Evolutionary conservation across 1,284 basidiomycete species (phyloP).

Genomic region (Bothia castanella): DNA sequence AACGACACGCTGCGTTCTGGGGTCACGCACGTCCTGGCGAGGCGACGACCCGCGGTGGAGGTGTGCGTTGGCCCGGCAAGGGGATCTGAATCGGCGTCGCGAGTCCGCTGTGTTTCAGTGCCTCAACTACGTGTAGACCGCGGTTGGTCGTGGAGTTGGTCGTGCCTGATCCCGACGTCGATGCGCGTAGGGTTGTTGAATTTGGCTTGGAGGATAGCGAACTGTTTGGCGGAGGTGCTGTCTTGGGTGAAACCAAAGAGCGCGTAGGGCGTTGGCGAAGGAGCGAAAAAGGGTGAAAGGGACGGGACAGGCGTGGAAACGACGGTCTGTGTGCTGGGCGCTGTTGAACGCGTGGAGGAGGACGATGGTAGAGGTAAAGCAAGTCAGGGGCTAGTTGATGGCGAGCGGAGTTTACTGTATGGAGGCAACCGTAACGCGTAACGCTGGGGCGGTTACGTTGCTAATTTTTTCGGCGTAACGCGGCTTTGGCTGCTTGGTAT

Average conservation of each 20-base stretch:
- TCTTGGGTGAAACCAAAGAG: slow-evolving; percentile 36
- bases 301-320: slow-evolving; percentile 28
- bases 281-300: not conserved
- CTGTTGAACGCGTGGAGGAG: slow-evolving; percentile 26
- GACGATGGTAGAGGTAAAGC: slow-evolving; percentile 4
- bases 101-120: slow-evolving; percentile 12
- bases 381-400: slow-evolving; percentile 12
- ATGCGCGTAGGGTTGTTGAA: not conserved
- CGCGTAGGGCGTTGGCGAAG: not conserved
- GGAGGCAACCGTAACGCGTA: too few species aligned
- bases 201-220: too few species aligned
- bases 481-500: too few species aligned
- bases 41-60: slow-evolving; percentile 2
- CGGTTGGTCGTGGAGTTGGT: not conserved
- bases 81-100: slow-evolving; percentile 25
- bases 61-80: slow-evolving; percentile 5
- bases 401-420: too few species aligned
- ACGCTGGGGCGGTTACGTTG: too few species aligned
- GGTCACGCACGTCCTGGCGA: slow-evolving; percentile 7
- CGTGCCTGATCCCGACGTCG: not conserved
- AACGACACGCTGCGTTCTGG: slow-evolving; percentile 14
- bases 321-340: slow-evolving; percentile 28
- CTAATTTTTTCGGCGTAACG: too few species aligned
- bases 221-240: slow-evolving; percentile 39
- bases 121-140: not conserved